Percentiles rank a stretch among this genome's conserved stretches.
phyloP scores from a whole-genome alignment of 768 basidiomycete species.

The Pleurotus ostreatus region DNA sequence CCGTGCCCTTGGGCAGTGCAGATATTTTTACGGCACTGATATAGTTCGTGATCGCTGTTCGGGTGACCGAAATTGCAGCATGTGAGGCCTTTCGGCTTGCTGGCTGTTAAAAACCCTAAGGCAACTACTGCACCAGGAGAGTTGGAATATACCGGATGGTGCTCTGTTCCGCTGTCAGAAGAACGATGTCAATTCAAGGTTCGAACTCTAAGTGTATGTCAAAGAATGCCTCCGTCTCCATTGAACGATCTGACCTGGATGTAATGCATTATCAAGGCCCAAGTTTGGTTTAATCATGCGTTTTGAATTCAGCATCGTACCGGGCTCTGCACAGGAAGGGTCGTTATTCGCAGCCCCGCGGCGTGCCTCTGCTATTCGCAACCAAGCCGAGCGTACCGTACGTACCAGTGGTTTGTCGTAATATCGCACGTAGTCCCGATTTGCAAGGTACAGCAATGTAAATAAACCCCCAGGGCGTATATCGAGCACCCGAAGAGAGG shows the following conservation, averaged over 20 bases:
- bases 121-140: too few relatives aligned
- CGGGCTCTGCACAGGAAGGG: slow-evolving; percentile 4
- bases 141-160: too few relatives aligned
- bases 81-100: too few relatives aligned
- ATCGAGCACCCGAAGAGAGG: too few relatives aligned
- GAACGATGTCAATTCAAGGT: background rate
- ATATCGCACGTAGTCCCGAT: background rate
- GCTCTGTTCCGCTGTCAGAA: too few relatives aligned
- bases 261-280: background rate
- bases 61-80: too few relatives aligned
- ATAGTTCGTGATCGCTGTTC: too few relatives aligned
- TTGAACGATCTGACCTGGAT: background rate
- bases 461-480: too few relatives aligned
- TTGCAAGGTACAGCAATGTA: background rate
- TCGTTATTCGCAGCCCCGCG: slow-evolving; percentile 6
- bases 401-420: background rate
- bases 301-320: background rate
- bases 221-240: background rate
- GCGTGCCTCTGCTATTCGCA: background rate
- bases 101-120: too few relatives aligned
- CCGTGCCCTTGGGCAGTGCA: too few relatives aligned
- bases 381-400: background rate
- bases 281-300: slow-evolving; percentile 3
- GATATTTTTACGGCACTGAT: too few relatives aligned
- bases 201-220: background rate